These are phyloP conservation scores for Musa balbisiana DNA, from an alignment of 202 grass and related monocot genomes.

Conservation along the genomic window DNA sequence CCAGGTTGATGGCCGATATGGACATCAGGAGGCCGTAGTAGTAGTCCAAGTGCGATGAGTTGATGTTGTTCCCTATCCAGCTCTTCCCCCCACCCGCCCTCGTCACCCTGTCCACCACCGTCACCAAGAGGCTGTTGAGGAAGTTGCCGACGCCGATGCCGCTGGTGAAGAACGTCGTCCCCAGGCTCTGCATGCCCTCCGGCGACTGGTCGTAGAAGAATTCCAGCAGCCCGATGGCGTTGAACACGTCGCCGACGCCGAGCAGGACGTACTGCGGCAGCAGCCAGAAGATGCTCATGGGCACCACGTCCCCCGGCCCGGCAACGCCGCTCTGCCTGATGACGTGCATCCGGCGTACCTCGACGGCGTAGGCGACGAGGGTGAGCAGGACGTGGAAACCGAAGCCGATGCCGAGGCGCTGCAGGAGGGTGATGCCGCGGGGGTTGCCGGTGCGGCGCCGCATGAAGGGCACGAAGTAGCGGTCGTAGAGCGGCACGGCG, in stretches of 20 bases:
- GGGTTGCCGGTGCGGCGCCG: slow-evolving; percentile 54
- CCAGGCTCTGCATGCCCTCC: slow-evolving; percentile 74
- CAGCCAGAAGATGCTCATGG: slow-evolving; percentile 81
- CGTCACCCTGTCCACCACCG: slow-evolving; percentile 42
- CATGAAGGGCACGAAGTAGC: slow-evolving; percentile 48
- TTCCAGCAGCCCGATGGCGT: slow-evolving; percentile 64
- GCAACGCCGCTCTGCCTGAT: neutral
- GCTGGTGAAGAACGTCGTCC: slow-evolving; percentile 85
- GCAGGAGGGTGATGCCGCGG: slow-evolving; percentile 64
- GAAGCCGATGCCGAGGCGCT: slow-evolving; percentile 65
- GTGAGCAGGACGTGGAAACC: slow-evolving; percentile 38
- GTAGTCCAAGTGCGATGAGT: slow-evolving; percentile 71
- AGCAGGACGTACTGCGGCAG: slow-evolving; percentile 74
- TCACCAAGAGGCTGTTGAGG: slow-evolving; percentile 71
- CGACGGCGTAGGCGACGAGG: slow-evolving; percentile 46
- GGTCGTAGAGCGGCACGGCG: slow-evolving; percentile 55
- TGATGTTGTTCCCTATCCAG: slow-evolving; percentile 76
- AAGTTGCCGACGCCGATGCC: slow-evolving; percentile 66
- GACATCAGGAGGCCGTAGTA: slow-evolving; percentile 61
- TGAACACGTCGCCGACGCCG: slow-evolving; percentile 73
- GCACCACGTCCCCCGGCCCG: slow-evolving; percentile 34
- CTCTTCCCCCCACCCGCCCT: slow-evolving; percentile 32
- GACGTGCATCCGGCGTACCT: slow-evolving; percentile 44
- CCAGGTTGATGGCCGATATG: slow-evolving; percentile 36
- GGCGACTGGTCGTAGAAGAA: slow-evolving; percentile 89